phyloP scores from a whole-genome alignment of 257 asterid species.

The Ilex aquifolium region DNA sequence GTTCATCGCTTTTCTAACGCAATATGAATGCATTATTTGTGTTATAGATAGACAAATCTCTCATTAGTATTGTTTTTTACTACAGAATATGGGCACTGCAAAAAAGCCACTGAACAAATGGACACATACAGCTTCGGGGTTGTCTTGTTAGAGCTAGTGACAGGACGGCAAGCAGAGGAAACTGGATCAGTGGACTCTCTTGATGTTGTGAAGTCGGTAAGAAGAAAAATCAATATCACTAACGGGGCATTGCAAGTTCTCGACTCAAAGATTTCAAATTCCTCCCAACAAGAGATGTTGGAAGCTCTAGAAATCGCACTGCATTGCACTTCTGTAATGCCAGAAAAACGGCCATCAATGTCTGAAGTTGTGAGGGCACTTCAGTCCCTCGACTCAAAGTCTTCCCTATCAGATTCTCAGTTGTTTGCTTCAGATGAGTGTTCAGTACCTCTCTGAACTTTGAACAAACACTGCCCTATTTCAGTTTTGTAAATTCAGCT shows the following conservation, averaged over 20 bases:
- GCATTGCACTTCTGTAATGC: slow-evolving; percentile 51
- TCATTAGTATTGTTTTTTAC: slow-evolving; percentile 1
- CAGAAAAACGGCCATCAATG: slow-evolving; percentile 81
- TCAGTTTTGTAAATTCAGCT: slow-evolving; percentile 17
- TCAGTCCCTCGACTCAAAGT: slow-evolving; percentile 36
- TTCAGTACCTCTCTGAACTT: slow-evolving; percentile 39
- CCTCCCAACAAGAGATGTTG: slow-evolving; percentile 48
- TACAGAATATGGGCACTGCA: slow-evolving; percentile 60
- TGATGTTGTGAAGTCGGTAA: slow-evolving; percentile 75
- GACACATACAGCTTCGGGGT: slow-evolving; percentile 75
- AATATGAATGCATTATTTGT: no score
- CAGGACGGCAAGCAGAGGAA: slow-evolving; percentile 57
- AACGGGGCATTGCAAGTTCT: slow-evolving; percentile 56
- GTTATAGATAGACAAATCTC: neutral
- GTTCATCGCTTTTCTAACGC: no score
- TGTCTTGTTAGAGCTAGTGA: slow-evolving; percentile 63
- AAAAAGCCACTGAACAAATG: slow-evolving; percentile 58
- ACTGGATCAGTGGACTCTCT: slow-evolving; percentile 24
- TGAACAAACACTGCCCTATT: slow-evolving; percentile 1
- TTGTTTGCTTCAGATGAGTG: slow-evolving; percentile 20
- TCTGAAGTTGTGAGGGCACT: slow-evolving; percentile 48
- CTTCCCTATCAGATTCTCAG: slow-evolving; percentile 23
- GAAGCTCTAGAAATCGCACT: slow-evolving; percentile 61
- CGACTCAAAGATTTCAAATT: slow-evolving; percentile 48
- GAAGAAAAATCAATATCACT: slow-evolving; percentile 72